These are phyloP conservation scores for Isabelozyma rhagii DNA, from an alignment of 805 yeast genomes.

Conservation along the genomic window DNA sequence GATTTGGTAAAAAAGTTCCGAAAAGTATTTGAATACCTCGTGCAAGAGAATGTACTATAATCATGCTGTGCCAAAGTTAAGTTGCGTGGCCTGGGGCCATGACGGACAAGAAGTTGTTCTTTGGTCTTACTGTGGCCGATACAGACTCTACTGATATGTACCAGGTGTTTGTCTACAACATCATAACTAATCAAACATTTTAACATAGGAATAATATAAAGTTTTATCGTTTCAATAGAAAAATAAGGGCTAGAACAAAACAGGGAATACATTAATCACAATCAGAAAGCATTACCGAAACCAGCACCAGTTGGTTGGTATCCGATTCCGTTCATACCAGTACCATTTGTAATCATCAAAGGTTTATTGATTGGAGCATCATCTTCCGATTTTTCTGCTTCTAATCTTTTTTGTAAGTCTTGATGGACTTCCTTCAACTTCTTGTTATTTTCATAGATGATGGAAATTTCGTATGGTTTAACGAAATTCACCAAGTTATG, in stretches of 20 bases:
- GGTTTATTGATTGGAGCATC: conserved; percentile 56
- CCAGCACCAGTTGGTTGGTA: conserved; percentile 72
- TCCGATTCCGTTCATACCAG: conserved; percentile 46
- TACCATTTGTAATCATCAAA: conserved; percentile 78
- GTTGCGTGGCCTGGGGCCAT: no score
- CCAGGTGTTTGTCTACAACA: neutral
- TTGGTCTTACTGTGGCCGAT: no score
- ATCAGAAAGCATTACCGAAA: conserved; percentile 52
- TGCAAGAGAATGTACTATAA: conserved; percentile 3
- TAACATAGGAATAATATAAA: neutral
- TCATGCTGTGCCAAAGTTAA: neutral
- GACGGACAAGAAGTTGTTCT: no score
- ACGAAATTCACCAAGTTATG: conserved; percentile 78
- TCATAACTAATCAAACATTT: neutral
- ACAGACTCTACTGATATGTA: neutral
- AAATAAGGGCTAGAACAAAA: neutral
- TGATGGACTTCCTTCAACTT: conserved; percentile 60
- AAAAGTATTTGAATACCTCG: conserved; percentile 5
- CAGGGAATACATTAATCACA: neutral
- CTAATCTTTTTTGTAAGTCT: conserved; percentile 70
- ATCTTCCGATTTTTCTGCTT: conserved; percentile 48
- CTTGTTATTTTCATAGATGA: conserved; percentile 74
- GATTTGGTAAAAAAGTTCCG: conserved; percentile 14
- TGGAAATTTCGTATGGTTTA: conserved; percentile 87
- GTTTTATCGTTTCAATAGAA: neutral